Percentiles rank a stretch among this genome's conserved stretches.
Evolutionary conservation across 1,139 yeast genomes (phyloP).

Genomic region (Taphrina deformans): DNA sequence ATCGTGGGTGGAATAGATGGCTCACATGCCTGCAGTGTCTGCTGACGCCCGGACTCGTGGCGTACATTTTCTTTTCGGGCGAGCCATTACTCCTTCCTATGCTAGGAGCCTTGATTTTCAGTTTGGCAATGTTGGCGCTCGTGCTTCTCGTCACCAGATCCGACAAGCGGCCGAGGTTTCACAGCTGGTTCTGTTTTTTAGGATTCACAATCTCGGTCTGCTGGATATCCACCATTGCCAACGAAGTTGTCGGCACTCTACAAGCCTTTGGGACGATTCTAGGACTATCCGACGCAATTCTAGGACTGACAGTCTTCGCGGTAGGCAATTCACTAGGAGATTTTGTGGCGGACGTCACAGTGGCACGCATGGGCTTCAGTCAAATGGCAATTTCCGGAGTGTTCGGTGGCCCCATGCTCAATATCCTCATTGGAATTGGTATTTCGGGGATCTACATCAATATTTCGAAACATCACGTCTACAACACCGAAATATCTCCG

Average conservation of each 20-base stretch:
- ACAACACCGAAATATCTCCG: constrained; percentile 50
- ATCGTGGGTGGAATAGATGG: constrained; percentile 40
- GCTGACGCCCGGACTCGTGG: constrained; percentile 42
- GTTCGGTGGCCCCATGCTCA: constrained; percentile 84
- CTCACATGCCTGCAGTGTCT: constrained; percentile 43
- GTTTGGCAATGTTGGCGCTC: constrained; percentile 18
- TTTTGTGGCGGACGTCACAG: constrained; percentile 76
- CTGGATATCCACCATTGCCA: constrained; percentile 76
- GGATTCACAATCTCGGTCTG: constrained; percentile 71
- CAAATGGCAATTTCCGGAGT: constrained; percentile 93
- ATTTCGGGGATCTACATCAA: constrained; percentile 55
- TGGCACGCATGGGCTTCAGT: constrained; percentile 83
- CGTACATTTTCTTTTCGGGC: constrained; percentile 32
- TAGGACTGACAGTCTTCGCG: constrained; percentile 86
- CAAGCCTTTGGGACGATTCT: constrained; percentile 63
- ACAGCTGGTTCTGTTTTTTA: constrained; percentile 39
- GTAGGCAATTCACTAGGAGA: constrained; percentile 92
- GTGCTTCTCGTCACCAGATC: constrained; percentile 36
- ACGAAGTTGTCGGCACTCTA: constrained; percentile 68
- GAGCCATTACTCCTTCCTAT: constrained; percentile 22
- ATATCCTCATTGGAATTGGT: constrained; percentile 63
- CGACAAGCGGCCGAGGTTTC: constrained; percentile 33
- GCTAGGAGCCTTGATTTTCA: constrained; percentile 27
- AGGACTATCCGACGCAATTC: constrained; percentile 70
- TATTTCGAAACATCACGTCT: constrained; percentile 38